Base-by-base conservation (phyloP, 2,329 filamentous ascomycete species). In the Claviceps humidiphila region DNA sequence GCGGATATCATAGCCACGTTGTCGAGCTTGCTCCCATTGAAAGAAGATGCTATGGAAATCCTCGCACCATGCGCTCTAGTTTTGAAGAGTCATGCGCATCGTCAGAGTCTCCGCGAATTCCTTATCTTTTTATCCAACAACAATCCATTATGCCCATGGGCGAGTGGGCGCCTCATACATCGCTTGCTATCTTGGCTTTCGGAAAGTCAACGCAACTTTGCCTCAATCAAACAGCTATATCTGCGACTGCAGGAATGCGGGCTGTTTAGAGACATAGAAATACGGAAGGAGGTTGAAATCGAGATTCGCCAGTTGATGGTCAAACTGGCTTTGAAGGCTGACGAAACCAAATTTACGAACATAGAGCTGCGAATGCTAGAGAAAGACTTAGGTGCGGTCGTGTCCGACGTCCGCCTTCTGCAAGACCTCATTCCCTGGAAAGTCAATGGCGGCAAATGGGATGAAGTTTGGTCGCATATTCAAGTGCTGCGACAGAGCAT, bases 361-460 rank as follows among this genome's bases (percentile, higher is more conserved):
- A 43, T 54, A 39, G 65, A 67, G 51, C 58, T 66, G 50, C 40
- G 48, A 5, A 51, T 54, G 1, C 54, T 68, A n/a, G 45, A 49
- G 9, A 37, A 52, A 8, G 55, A 58, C 20, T 53, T 57, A 4
- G 56, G 58, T 20, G 47, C 54, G 5, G 34, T 47, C 8, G 53
- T 58, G 7, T 13, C 54, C 16, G 65, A 68, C 48, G 44, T 65
- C 11, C 58, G 59, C 42, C 54, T 68, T 42, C 61, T 63, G 48
- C 58, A 58, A 14, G 57, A 56, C 40, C 54, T 66, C 16, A 56
- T 61, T 9, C 55, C 63, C 1, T 60, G 58, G 5, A 58, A 66
- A 51, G 65, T 65, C 9, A 50, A 53, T n/a, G 48, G 58, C 9
- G 59, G 61, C 3, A 55, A 58, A 7, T 68, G 65, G 65, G 53